Percentiles rank a stretch among this genome's conserved stretches.
Conservation (phyloP, 2,329 filamentous ascomycete genomes). For the Phialophora tarda region DNA sequence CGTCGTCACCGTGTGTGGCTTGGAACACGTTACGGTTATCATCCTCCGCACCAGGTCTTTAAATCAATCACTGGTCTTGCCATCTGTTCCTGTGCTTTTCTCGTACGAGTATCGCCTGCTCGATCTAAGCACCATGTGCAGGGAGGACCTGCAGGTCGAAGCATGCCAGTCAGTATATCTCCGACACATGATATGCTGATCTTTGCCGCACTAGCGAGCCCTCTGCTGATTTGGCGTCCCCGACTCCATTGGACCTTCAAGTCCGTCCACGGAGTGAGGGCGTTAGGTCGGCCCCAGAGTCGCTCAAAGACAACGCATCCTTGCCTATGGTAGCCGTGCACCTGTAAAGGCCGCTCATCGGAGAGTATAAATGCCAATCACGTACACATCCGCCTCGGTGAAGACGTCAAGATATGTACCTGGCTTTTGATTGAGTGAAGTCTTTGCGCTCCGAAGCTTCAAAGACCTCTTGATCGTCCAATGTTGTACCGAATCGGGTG, state of each 20-base stretch:
- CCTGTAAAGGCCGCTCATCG: neutral
- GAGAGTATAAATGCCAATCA: neutral
- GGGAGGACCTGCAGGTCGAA: neutral
- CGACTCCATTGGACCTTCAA: constrained; percentile 13
- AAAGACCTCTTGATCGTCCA: neutral
- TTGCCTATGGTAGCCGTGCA: constrained; percentile 1
- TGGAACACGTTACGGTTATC: neutral
- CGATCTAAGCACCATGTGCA: neutral
- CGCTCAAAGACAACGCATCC: constrained; percentile 13
- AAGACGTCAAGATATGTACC: constrained; percentile 1
- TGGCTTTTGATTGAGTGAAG: neutral
- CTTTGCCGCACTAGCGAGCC: constrained; percentile 4
- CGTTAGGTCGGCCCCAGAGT: neutral
- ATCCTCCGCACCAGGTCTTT: too few species aligned
- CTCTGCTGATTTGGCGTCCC: constrained; percentile 14
- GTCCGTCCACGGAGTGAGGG: constrained; percentile 21
- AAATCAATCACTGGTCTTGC: neutral
- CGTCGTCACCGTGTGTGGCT: neutral
- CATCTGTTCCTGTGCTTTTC: neutral
- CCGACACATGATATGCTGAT: neutral
- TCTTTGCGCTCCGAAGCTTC: neutral
- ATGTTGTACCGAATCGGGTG: neutral
- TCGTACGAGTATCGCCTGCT: neutral
- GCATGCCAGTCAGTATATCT: constrained; percentile 4
- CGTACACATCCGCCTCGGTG: neutral